Evolutionary conservation across 2,329 filamentous ascomycete genomes (phyloP), one percentile per base, ranked within the genome.

Genomic region (Pseudocercospora cruenta): DNA sequence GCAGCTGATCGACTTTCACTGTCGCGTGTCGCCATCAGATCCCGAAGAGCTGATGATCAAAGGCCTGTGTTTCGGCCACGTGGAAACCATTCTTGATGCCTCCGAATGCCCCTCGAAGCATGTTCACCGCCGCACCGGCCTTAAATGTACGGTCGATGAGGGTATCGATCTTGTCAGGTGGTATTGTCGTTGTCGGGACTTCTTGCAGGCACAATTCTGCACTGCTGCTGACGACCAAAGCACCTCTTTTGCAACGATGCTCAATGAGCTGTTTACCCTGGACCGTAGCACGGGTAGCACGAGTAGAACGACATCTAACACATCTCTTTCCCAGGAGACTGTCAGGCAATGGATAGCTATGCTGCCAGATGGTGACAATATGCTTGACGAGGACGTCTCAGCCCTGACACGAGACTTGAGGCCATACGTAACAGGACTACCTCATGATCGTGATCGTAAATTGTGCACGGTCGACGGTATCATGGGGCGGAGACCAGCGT

Each of bases 91-190:
- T 2, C 53, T 66, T 6, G 47, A 59, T 43, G 28, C 14, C 5
- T 63, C 64, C 12, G 53, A 60, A 28, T 66, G 59, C 28, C 64
- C 64, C 21, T 63, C 64, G 8, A 66, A 66, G 54, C 60, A 66
- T 31, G 54, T 62, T n/a, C 64, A 66, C 24, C 59, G 64, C 14
- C 59, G 64, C 16, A 53, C 36, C 22, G 43, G 26, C 14, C n/a
- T 19, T 2, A 63, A 66, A 22, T 66, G 64, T 45, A 26, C 64
- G 2, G 21, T 14, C 16, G 39, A 51, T 2, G 64, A 66, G 54
- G 64, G 53, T 9, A 26, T 47, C 22, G 58, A 51, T 19, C 26
- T 62, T 51, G 16, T 66, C 24, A 16, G 39, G 5, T 66, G 64
- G 64, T 54, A 66, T 31, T 4, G 43, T 12, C 60, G 64, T 28